Conservation (phyloP, 495 filamentous ascomycete species). For the Amphirosellinia nigrospora region DNA sequence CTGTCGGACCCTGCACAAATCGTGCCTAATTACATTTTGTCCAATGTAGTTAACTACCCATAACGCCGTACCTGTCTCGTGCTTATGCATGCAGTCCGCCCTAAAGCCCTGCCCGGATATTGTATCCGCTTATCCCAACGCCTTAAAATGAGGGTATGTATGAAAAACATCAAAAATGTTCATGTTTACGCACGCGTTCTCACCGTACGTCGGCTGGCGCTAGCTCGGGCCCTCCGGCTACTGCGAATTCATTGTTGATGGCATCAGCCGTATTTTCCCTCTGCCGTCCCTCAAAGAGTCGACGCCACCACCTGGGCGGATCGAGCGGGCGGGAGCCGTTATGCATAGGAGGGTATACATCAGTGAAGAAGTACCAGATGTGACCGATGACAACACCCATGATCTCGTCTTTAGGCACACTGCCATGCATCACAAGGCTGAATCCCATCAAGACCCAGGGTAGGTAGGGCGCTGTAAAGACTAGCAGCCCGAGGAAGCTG, state of each 20-base stretch:
- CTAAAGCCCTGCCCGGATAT: constrained; percentile 18
- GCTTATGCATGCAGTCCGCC: constrained; percentile 24
- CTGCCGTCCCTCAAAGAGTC: constrained; percentile 71
- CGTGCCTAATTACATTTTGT: not conserved
- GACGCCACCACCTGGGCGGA: constrained; percentile 88
- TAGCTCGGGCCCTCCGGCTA: constrained; percentile 52
- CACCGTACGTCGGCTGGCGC: constrained; percentile 41
- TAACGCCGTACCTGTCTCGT: constrained; percentile 32
- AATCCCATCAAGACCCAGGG: constrained; percentile 97
- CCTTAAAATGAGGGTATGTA: constrained; percentile 35
- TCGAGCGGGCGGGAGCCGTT: constrained; percentile 85
- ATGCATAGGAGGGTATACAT: constrained; percentile 92
- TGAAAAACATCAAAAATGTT: constrained; percentile 5
- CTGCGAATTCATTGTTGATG: constrained; percentile 60
- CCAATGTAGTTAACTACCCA: not conserved
- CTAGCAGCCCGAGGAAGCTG: constrained; percentile 86
- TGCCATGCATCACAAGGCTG: constrained; percentile 82
- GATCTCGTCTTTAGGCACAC: constrained; percentile 92
- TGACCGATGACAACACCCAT: constrained; percentile 93
- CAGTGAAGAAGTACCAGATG: constrained; percentile 97
- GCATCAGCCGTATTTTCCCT: constrained; percentile 53
- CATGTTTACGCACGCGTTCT: not conserved
- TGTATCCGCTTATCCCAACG: constrained; percentile 31
- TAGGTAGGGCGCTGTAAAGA: constrained; percentile 92
- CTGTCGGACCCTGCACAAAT: constrained; percentile 2